phyloP scores from a whole-genome alignment of 2,329 filamentous ascomycete genomes.

The Paraconiothyrium brasiliense region DNA sequence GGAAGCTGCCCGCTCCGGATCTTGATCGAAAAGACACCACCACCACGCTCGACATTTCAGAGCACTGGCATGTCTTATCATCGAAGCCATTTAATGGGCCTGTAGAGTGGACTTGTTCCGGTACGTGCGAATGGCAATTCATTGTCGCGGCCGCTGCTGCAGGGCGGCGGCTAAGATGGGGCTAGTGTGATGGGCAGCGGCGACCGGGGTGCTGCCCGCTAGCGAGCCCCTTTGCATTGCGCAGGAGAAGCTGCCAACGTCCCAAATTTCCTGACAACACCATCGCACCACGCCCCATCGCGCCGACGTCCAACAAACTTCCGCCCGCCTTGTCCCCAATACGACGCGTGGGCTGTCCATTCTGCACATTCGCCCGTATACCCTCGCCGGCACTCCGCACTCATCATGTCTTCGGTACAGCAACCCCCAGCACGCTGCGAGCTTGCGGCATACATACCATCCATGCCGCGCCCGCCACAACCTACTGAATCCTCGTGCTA shows the following conservation, averaged over 20 bases:
- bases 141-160: background rate
- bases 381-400: slow-evolving; percentile 31
- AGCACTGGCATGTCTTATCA: background rate
- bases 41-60: background rate
- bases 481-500: slow-evolving; percentile 36
- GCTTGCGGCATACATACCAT: slow-evolving; percentile 31
- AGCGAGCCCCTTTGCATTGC: slow-evolving; percentile 54
- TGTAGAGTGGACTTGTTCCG: background rate
- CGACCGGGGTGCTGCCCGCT: slow-evolving; percentile 43
- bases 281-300: slow-evolving; percentile 35
- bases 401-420: slow-evolving; percentile 51
- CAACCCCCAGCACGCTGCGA: slow-evolving; percentile 31
- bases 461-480: slow-evolving; percentile 25
- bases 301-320: slow-evolving; percentile 28
- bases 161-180: slow-evolving; percentile 40
- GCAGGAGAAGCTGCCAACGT: slow-evolving; percentile 50
- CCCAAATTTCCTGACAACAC: slow-evolving; percentile 52
- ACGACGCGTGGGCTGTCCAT: slow-evolving; percentile 30
- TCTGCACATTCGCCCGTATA: slow-evolving; percentile 26
- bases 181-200: slow-evolving; percentile 38
- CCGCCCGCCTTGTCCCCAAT: slow-evolving; percentile 24
- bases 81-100: background rate
- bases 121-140: background rate
- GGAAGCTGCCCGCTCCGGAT: slow-evolving; percentile 11
- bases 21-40: background rate